Evolutionary conservation across 129 eudicot genomes (phyloP).

Genomic region (Sambucus nigra): DNA sequence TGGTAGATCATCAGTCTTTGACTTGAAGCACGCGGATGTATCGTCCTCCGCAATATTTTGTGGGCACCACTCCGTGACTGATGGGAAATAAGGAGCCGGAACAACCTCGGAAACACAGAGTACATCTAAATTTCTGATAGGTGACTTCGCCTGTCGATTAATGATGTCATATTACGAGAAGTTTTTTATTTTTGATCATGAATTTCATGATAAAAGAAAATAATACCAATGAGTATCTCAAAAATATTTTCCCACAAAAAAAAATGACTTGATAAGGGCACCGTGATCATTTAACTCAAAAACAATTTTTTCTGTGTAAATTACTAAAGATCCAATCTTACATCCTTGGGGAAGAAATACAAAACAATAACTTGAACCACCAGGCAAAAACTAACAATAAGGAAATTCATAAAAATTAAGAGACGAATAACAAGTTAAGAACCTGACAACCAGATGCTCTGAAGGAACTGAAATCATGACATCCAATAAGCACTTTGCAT

Average conservation of each 20-base stretch:
- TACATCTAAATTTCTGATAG: slow-evolving; percentile 69
- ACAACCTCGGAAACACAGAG: slow-evolving; percentile 61
- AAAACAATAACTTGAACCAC: neutral
- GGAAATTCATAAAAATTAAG: neutral
- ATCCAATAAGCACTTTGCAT: slow-evolving; percentile 79
- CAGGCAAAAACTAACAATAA: neutral
- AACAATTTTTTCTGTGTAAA: no score
- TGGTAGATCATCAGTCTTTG: no score
- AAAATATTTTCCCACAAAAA: neutral
- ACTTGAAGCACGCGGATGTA: no score
- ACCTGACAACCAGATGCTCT: slow-evolving; percentile 95
- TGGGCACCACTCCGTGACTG: slow-evolving; percentile 35
- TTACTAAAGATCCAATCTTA: no score
- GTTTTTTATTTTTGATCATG: no score
- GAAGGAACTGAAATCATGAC: slow-evolving; percentile 92
- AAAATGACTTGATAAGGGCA: no score
- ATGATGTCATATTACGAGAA: no score
- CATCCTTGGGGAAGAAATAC: neutral
- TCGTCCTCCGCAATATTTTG: no score
- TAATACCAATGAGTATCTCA: no score
- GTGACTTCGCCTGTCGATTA: slow-evolving; percentile 94
- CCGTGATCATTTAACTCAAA: no score
- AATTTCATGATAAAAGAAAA: no score
- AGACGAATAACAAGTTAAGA: slow-evolving; percentile 2
- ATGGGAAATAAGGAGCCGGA: slow-evolving; percentile 63